Evolutionary conservation across 176 grass and related monocot genomes (phyloP), one percentile per base, ranked within the genome.

Genomic region (Luzula sylvatica): DNA sequence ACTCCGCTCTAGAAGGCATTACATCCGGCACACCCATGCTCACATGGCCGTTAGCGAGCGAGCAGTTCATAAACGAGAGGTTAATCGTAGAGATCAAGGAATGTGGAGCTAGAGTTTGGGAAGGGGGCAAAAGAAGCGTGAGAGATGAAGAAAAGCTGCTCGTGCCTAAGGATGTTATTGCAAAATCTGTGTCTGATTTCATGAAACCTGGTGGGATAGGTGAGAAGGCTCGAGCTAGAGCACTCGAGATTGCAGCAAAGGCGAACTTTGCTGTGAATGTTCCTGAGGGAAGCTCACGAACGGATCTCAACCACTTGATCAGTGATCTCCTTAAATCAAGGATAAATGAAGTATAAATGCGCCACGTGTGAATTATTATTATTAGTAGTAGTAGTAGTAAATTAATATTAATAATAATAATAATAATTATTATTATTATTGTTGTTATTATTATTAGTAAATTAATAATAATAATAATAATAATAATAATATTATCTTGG

Each of bases 21-120:
- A 1, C 38, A 26, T 56, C 74, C 6, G 74, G 74, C 11, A 26
- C 64, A 43, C 59, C 74, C 0, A 55, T 78, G 69, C 66, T 78
- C 28, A 85, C 81, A 2, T 85, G 75, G 83, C 78, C 78, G 0
- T 50, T 82, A 27, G 50, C 42, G 42, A 26, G 53, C 4, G 78
- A 71, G 3, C 66, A 76, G 15, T 81, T 75, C 58, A 58, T 82
- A 52, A 54, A n/a, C 0, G 59, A 75, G 41, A 54, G 58, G 61
- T 16, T 71, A 0, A 3, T 71, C 9, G 72, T 55, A 0, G 20
- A 75, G 0, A 71, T 81, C 6, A 18, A 69, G 0, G 12, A 0
- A 0, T 58, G 9, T 23, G 54, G 79, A 47, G 61, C 28, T 5
- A 59, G 3, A 13, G 72, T 19, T 5, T 11, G 3, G 61, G 62